phyloP scores from a whole-genome alignment of 2,329 filamentous ascomycete species.

The Venturia pyrina region DNA sequence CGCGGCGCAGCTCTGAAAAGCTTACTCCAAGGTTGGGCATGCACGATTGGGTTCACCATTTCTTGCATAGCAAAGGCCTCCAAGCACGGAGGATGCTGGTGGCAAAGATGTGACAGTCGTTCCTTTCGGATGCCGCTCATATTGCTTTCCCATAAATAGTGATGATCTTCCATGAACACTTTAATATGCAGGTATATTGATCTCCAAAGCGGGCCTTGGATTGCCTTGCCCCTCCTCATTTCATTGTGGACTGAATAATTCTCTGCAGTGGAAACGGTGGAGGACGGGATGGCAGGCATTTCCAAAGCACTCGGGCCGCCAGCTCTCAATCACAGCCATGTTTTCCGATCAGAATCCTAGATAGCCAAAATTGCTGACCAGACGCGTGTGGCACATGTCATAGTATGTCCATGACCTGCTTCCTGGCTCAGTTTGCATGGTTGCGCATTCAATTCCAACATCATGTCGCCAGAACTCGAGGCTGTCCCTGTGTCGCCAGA shows the following conservation, averaged over 20 bases:
- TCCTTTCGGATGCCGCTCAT: neutral
- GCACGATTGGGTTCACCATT: neutral
- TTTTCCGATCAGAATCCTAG: neutral
- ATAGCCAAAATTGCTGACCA: neutral
- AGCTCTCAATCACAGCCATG: neutral
- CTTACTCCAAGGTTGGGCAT: neutral
- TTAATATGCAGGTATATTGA: neutral
- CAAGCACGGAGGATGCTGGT: conserved; percentile 16
- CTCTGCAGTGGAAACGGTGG: neutral
- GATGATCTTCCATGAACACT: neutral
- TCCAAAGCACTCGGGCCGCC: neutral
- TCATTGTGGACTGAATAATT: neutral
- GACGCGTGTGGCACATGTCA: neutral
- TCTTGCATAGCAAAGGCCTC: neutral
- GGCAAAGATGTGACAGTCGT: conserved; percentile 17
- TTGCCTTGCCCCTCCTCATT: neutral
- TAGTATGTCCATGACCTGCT: neutral
- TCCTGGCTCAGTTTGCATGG: neutral
- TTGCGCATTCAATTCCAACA: neutral
- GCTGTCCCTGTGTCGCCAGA: neutral
- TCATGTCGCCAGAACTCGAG: neutral
- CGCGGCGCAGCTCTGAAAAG: neutral
- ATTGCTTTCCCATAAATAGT: neutral
- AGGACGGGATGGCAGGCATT: neutral
- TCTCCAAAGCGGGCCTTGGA: neutral